These are phyloP conservation scores for Cucumis melo DNA, from an alignment of 306 rosid species.

Conservation along the genomic window DNA sequence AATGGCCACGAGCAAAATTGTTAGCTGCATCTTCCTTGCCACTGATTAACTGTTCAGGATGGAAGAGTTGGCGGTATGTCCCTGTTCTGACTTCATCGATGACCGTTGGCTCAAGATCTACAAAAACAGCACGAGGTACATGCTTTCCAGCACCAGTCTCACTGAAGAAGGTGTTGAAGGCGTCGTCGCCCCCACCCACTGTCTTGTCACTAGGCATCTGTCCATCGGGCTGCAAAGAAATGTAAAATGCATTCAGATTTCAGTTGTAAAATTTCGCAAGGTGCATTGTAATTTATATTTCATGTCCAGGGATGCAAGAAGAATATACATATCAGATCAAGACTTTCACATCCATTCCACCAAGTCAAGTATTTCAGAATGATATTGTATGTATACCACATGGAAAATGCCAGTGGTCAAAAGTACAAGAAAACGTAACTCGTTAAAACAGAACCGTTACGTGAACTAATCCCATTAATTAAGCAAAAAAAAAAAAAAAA, in stretches of 20 bases:
- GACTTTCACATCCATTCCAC: neutral
- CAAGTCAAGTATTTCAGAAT: neutral
- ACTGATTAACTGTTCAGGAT: constrained; percentile 82
- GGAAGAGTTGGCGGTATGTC: constrained; percentile 79
- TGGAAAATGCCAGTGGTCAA: neutral
- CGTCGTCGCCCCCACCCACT: constrained; percentile 76
- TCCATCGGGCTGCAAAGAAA: constrained; percentile 49
- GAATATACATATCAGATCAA: neutral
- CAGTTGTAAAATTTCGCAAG: neutral
- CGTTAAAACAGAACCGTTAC: neutral
- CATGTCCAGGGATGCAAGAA: no score
- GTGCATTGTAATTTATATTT: no score
- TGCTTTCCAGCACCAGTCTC: constrained; percentile 91
- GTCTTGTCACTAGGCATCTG: constrained; percentile 80
- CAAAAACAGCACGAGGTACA: constrained; percentile 77
- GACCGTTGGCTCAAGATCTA: constrained; percentile 89
- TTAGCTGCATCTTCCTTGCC: constrained; percentile 92
- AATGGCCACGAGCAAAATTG: constrained; percentile 88
- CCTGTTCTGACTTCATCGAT: constrained; percentile 86
- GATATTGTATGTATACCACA: neutral
- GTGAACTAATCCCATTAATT: neutral
- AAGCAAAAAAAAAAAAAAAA: no score
- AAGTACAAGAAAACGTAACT: neutral
- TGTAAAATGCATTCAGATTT: neutral
- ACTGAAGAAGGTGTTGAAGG: constrained; percentile 83